Evolutionary conservation across 352 stramenopile species (phyloP), one percentile per base, ranked within the genome.

Genomic region (Globisporangium acanthophoron): DNA sequence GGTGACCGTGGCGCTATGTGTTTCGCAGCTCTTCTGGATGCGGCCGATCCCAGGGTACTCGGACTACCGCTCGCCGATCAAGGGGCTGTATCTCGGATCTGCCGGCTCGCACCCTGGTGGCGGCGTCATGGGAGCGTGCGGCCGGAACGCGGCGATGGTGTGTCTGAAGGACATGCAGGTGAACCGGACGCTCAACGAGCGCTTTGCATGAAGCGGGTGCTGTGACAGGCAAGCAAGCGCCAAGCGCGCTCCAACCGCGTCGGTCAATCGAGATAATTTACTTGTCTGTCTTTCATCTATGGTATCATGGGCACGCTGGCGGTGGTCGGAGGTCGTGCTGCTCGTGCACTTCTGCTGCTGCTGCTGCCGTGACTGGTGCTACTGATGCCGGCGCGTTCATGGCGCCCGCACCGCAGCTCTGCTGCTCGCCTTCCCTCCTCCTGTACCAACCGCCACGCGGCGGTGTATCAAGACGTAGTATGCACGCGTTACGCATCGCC

Each of bases 111-210:
- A 97, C 45, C 89, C 89, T 27, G 90, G 89, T 5, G 89, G 89
- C n/a, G 89, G 89, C 44, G 89, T 97, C 21, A 97, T 97, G 89
- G 89, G 89, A 12, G 89, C 89, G 3, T 87, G 82, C 44, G 89
- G 89, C 3, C 73, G 89, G 18, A 97, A 97, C 56, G 83, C 79
- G 0, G 89, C 89, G 4, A 74, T 82, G 62, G 71, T 87, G 0
- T 87, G 74, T 56, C 59, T 92, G 50, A 85, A 82, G 52, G 80
- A 92, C 56, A 85, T 86, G 71, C 57, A 67, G 6, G 59, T 41
- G 6, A 20, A 2, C 11, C 45, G 59, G 13, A 43, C 52, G 40
- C 43, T 56, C 35, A 47, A 51, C 0, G 35, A 60, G 31, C 47
- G 53, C 46, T 47, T 65, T 39, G 52, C 18, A 7, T 58, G 37